Percentiles rank a stretch among this genome's conserved stretches.
Evolutionary conservation across 1,284 basidiomycete genomes (phyloP).

Genomic region (Sphagnurus paluster): DNA sequence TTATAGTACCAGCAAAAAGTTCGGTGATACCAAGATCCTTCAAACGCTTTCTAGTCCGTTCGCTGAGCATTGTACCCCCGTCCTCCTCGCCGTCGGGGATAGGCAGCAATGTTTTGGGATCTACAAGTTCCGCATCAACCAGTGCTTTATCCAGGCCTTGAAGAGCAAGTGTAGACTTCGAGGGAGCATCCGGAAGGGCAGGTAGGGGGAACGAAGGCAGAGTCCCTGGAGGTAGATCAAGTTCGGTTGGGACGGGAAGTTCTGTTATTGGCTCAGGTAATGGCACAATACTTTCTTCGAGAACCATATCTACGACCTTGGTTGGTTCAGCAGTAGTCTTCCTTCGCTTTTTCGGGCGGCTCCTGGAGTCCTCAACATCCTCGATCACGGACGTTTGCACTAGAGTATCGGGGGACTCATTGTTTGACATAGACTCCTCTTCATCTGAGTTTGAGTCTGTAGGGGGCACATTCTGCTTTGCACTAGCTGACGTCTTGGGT

Average conservation of each 20-base stretch:
- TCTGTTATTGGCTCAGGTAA: conserved; percentile 21
- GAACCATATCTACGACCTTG: conserved; percentile 17
- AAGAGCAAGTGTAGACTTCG: conserved; percentile 44
- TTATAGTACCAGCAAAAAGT: conserved; percentile 83
- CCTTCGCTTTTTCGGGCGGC: conserved; percentile 42
- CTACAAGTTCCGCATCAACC: conserved; percentile 69
- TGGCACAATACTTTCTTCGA: conserved; percentile 16
- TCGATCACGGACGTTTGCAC: conserved; percentile 8
- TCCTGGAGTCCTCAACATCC: conserved; percentile 20
- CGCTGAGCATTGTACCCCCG: conserved; percentile 52
- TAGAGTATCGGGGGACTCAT: conserved; percentile 8
- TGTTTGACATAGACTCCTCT: conserved; percentile 12
- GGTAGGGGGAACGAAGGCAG: conserved; percentile 76
- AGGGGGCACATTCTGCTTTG: conserved; percentile 12
- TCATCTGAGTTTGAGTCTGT: conserved; percentile 17
- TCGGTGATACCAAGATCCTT: conserved; percentile 77
- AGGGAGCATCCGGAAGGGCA: conserved; percentile 67
- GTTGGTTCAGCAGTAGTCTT: conserved; percentile 29
- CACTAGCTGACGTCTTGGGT: conserved; percentile 37
- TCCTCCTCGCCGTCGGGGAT: conserved; percentile 47
- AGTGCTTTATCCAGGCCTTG: conserved; percentile 18
- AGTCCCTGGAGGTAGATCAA: conserved; percentile 17
- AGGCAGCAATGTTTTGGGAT: conserved; percentile 51
- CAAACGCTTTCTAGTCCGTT: conserved; percentile 63
- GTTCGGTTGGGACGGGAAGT: conserved; percentile 9